Base-by-base conservation (phyloP, 2,329 filamentous ascomycete species). In the Ceratocystis huliohia region DNA sequence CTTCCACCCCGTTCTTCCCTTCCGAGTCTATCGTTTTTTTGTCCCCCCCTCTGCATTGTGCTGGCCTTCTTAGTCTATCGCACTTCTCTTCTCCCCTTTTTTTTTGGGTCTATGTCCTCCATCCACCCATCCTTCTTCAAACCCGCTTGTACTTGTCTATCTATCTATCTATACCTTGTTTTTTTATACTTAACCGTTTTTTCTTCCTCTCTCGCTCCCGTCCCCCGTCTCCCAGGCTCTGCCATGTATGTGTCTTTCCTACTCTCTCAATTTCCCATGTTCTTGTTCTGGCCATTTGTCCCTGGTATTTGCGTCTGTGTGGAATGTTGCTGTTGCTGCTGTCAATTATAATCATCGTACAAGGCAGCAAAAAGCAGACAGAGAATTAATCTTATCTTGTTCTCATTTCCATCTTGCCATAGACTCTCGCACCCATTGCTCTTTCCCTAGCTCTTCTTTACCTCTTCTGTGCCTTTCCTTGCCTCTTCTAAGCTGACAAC, bases 111-210 rank as follows among this genome's bases (percentile, higher is more conserved):
- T 22, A 10, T 53, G 22, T 53, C 48, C 13, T 25, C 53, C 20
- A 57, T 57, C 10, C 7, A 57, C 28, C 28, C 10, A 53, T 20
- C 17, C 53, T 57, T 28, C 25, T 41, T 41, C 37, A 41, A 41
- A 30, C 22, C 53, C 22, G 22, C 22, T 57, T 57, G 53, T 57
- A 57, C 28, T 57, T 57, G 53, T 57, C 53, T 57, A 57, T 57
- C 53, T 57, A 57, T 57, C 53, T 57, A 57, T 57, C 53, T 57
- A 57, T 57, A 57, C 53, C 53, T 57, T 33, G 22, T 57, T 57
- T 57, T 30, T 57, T 30, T 33, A 8, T 25, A n/a, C 48, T n/a
- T 20, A 13, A 30, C 30, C 17, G 57, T 56, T 65, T 41, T 65
- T 17, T 56, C 37, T 65, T 22, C 25, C 20, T 44, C 20, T 41